Conservation (phyloP, 1,284 basidiomycete genomes). For the Apiotrichum montevideense region DNA sequence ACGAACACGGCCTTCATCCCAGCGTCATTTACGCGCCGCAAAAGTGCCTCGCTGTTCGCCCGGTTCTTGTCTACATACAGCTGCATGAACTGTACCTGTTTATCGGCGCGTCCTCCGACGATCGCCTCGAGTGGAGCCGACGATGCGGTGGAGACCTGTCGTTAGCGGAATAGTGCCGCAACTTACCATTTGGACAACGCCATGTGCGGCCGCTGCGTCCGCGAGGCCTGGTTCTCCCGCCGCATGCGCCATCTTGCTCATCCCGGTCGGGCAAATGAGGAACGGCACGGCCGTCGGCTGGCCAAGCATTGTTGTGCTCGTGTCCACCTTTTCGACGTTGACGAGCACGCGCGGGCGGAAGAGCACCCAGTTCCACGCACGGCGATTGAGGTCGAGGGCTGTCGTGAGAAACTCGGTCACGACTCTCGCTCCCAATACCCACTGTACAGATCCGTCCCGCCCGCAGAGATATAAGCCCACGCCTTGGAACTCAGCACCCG, state of each 20-base stretch:
- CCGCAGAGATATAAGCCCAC: slow-evolving; percentile 46
- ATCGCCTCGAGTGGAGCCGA: slow-evolving; percentile 43
- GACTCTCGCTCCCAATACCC: slow-evolving; percentile 8
- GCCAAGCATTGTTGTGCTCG: slow-evolving; percentile 38
- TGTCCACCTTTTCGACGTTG: slow-evolving; percentile 42
- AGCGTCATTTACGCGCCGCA: slow-evolving; percentile 33
- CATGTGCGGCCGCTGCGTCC: slow-evolving; percentile 37
- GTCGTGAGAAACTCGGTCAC: background rate
- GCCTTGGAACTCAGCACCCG: slow-evolving; percentile 39
- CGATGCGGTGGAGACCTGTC: slow-evolving; percentile 45
- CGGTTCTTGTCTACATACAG: slow-evolving; percentile 46
- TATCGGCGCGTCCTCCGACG: slow-evolving; percentile 22
- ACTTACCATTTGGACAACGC: slow-evolving; percentile 45
- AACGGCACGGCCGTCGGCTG: slow-evolving; percentile 38
- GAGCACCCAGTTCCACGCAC: slow-evolving; percentile 41
- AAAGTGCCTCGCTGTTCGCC: slow-evolving; percentile 38
- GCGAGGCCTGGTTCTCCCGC: slow-evolving; percentile 42
- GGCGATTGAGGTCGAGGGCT: slow-evolving; percentile 41
- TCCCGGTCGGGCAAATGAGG: slow-evolving; percentile 47
- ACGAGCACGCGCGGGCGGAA: slow-evolving; percentile 45
- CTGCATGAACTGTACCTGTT: slow-evolving; percentile 47
- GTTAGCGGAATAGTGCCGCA: background rate
- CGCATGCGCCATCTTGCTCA: slow-evolving; percentile 45
- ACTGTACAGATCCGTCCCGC: slow-evolving; percentile 46
- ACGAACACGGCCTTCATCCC: slow-evolving; percentile 46